Evolutionary conservation across 768 basidiomycete species (phyloP).

Genomic region (Leccinum barrowsii): DNA sequence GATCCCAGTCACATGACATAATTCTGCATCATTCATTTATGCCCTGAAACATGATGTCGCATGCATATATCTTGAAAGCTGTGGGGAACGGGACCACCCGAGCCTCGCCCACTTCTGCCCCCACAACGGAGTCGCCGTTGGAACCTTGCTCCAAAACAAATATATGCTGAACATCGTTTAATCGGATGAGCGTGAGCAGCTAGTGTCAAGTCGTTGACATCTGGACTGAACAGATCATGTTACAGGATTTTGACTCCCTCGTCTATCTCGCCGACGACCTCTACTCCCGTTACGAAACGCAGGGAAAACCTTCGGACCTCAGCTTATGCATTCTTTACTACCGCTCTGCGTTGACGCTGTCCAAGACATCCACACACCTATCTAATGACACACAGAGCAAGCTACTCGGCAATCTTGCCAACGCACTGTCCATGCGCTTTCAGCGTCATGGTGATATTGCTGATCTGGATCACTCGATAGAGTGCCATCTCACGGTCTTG

Average conservation of each 20-base stretch:
- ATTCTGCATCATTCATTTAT: background rate
- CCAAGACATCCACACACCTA: slow-evolving; percentile 15
- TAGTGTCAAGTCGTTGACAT: background rate
- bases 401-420: slow-evolving; percentile 28
- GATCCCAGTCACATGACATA: slow-evolving; percentile 11
- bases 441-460: slow-evolving; percentile 22
- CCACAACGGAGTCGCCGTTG: background rate
- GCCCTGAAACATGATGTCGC: slow-evolving; percentile 3
- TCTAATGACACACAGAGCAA: slow-evolving; percentile 23
- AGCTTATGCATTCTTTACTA: slow-evolving; percentile 26
- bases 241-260: slow-evolving; percentile 23
- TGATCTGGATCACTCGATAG: slow-evolving; percentile 27
- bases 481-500: slow-evolving; percentile 26
- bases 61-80: slow-evolving; percentile 13
- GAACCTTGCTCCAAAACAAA: background rate
- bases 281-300: slow-evolving; percentile 20
- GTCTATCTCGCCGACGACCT: slow-evolving; percentile 25
- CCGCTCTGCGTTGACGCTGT: slow-evolving; percentile 24
- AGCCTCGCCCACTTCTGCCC: slow-evolving; percentile 1
- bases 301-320: slow-evolving; percentile 21
- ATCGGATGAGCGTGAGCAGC: slow-evolving; percentile 18
- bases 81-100: slow-evolving; percentile 1
- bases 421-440: slow-evolving; percentile 26
- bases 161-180: background rate
- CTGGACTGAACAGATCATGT: background rate